phyloP scores from a whole-genome alignment of 75 land plant genomes.

The Chamaecyparis obtusa region DNA sequence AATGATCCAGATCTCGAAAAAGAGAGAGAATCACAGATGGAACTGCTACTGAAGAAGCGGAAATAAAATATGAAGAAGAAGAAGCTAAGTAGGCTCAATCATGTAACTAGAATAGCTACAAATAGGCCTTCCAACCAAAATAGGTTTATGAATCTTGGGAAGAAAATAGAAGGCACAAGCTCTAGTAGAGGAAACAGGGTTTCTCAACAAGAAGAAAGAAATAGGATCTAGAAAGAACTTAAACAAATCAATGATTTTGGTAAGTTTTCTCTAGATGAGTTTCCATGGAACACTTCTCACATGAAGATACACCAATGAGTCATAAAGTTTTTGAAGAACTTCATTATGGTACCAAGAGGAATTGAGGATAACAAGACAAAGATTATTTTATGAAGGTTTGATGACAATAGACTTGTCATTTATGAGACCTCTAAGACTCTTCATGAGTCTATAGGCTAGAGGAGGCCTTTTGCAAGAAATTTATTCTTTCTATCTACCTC shows the following conservation, averaged over 20 bases:
- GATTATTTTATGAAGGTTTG: not conserved
- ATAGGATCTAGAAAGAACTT: not conserved
- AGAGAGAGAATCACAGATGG: not conserved
- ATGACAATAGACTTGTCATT: not conserved
- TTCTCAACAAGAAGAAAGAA: not conserved
- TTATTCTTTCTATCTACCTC: too few relatives aligned
- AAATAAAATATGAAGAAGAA: not conserved
- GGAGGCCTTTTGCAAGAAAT: too few relatives aligned
- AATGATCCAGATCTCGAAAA: too few relatives aligned
- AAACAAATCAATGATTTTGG: not conserved
- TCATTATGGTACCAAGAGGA: not conserved
- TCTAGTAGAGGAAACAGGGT: too few relatives aligned
- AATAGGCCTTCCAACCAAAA: not conserved
- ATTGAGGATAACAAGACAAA: not conserved
- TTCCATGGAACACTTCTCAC: not conserved
- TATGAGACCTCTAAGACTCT: not conserved
- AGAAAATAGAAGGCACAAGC: not conserved
- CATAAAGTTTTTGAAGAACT: not conserved
- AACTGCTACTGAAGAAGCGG: not conserved
- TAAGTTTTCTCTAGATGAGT: not conserved
- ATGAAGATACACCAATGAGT: not conserved
- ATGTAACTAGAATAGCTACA: not conserved
- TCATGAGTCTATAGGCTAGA: too few relatives aligned
- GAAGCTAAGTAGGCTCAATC: not conserved
- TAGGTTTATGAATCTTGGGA: not conserved